Evolutionary conservation across 192 early-diverging fungal genomes (phyloP), one percentile per base, ranked within the genome.

Genomic region (Linnemannia elongata): DNA sequence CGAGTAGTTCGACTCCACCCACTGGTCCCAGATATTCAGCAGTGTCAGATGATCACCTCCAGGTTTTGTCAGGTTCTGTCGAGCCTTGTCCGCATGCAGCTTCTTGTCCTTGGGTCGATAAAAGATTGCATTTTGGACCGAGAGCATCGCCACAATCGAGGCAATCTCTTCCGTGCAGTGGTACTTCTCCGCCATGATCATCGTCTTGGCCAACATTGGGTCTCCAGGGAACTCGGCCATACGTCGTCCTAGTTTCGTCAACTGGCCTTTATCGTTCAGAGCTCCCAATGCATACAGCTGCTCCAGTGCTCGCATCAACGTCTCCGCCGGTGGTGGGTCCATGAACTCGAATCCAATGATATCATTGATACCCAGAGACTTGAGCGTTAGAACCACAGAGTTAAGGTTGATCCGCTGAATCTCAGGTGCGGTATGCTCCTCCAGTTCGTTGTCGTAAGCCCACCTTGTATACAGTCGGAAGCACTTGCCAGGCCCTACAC

Each of bases 171-270:
- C 98, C 5, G 97, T 95, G 83, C 98, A 99, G 42, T 92, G 89
- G 82, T 97, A 98, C 81, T 97, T 96, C 88, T 98, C 98, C 0
- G 97, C 96, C 12, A 94, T 96, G 72, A 99, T 92, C 63, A 99
- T 91, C 17, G 96, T 93, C 82, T 99, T 98, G 80, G 96, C 96
- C 81, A 99, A 91, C 94, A 97, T 96, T 5, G 99, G 99, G 82
- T 99, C 98, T 79, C 96, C 92, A 8, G 99, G 99, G 82, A 99
- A 98, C 93, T 99, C 99, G 41, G 98, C 97, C 99, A 99, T 99
- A 22, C 97, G 91, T 17, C 97, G 94, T 0, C 99, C 99, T 22
- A 99, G 91, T 87, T 98, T 99, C 20, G 99, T 99, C 77, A 99
- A 82, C 85, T 98, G 95, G 20, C 98, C 99, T 8, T 92, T 92